phyloP scores from a whole-genome alignment of 2,329 filamentous ascomycete genomes.

The Talaromyces sp. region DNA sequence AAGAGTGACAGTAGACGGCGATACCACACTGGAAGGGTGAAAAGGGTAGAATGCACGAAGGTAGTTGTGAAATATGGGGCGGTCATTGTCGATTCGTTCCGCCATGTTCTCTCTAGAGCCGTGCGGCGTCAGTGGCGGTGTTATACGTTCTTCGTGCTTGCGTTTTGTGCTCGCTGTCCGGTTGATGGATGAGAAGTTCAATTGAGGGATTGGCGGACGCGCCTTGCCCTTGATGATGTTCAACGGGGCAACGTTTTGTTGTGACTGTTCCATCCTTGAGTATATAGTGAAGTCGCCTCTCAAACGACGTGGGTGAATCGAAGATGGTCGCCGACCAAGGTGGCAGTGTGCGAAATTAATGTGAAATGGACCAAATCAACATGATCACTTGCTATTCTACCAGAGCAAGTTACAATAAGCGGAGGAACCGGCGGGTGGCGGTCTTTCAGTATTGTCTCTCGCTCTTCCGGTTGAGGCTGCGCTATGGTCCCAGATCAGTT shows the following conservation, averaged over 20 bases:
- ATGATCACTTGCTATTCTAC: constrained; percentile 2
- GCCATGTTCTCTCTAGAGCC: constrained; percentile 52
- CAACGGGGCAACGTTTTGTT: constrained; percentile 32
- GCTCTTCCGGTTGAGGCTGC: neutral
- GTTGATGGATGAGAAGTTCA: constrained; percentile 10
- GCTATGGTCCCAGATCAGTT: constrained; percentile 1
- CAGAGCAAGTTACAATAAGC: neutral
- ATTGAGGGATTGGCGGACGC: constrained; percentile 11
- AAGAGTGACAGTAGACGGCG: constrained; percentile 82
- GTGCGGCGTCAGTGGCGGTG: constrained; percentile 70
- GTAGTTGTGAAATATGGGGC: constrained; percentile 84
- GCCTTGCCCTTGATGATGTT: constrained; percentile 31
- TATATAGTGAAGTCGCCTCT: neutral
- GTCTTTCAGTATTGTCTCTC: neutral
- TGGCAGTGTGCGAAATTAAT: constrained; percentile 8
- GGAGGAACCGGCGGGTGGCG: neutral
- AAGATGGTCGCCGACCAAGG: constrained; percentile 25
- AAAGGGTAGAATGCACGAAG: constrained; percentile 92
- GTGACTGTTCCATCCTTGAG: constrained; percentile 28
- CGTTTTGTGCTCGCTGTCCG: constrained; percentile 5
- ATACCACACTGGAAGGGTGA: constrained; percentile 68
- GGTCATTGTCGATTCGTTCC: constrained; percentile 39
- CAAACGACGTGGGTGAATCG: constrained; percentile 4
- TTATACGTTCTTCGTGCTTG: constrained; percentile 53
- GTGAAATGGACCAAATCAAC: constrained; percentile 7